Conservation (phyloP, 257 asterid species). For the Agastache rugosa region DNA sequence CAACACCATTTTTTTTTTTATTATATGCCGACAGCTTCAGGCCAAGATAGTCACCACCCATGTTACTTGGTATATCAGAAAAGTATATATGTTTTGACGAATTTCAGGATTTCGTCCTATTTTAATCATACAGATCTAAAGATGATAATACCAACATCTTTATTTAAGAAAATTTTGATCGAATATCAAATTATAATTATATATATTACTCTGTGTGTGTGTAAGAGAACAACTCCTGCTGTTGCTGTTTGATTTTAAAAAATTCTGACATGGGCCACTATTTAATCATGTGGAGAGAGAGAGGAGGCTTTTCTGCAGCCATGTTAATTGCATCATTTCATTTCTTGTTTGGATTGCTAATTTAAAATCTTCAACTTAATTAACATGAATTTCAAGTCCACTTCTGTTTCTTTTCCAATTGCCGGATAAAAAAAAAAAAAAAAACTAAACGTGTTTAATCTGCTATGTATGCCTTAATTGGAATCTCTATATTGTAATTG, state of each 20-base stretch:
- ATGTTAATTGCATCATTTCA: constrained; percentile 1
- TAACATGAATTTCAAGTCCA: not conserved
- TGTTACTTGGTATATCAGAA: constrained; percentile 36
- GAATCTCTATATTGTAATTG: too few relatives aligned
- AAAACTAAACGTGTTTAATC: too few relatives aligned
- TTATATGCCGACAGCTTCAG: constrained; percentile 58
- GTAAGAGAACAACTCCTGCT: constrained; percentile 9
- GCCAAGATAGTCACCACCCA: constrained; percentile 54
- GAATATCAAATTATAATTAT: not conserved
- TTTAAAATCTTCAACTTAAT: not conserved
- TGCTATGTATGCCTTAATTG: too few relatives aligned
- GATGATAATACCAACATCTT: not conserved
- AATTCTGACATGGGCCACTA: constrained; percentile 40
- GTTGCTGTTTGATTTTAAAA: constrained; percentile 34
- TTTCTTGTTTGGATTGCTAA: not conserved
- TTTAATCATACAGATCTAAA: constrained; percentile 32
- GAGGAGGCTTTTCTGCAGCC: constrained; percentile 25
- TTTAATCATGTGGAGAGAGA: constrained; percentile 38
- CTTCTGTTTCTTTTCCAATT: too few relatives aligned
- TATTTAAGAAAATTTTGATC: not conserved
- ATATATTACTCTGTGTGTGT: not conserved
- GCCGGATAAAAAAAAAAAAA: too few relatives aligned
- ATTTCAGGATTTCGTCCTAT: constrained; percentile 36
- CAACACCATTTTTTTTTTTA: constrained; percentile 10
- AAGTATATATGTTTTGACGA: constrained; percentile 26